Evolutionary conservation across 306 rosid genomes (phyloP).

Genomic region (Trifolium fragiferum): DNA sequence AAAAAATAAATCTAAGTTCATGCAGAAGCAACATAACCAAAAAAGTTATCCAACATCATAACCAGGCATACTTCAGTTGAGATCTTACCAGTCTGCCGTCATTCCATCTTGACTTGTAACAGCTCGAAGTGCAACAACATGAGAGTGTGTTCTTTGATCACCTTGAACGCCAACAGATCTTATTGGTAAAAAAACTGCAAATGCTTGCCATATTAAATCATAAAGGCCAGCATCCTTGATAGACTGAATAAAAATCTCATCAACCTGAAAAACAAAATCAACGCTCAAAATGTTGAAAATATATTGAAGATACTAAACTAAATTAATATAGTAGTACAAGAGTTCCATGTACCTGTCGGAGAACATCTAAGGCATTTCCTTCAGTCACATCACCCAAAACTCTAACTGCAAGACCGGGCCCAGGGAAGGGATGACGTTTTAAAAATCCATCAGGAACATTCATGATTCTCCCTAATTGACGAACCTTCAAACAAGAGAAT

Average conservation of each 20-base stretch:
- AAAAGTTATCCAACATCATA: constrained; percentile 12
- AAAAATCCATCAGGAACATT: constrained; percentile 79
- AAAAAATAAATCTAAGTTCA: not conserved
- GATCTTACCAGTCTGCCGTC: too few relatives aligned
- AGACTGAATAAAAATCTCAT: constrained; percentile 91
- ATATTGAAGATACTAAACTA: too few relatives aligned
- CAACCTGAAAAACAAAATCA: constrained; percentile 61
- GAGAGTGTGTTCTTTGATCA: constrained; percentile 95
- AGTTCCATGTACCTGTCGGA: constrained; percentile 68
- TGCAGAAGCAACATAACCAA: constrained; percentile 31
- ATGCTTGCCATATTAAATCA: constrained; percentile 95
- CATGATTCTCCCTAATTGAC: constrained; percentile 79
- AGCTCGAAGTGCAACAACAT: constrained; percentile 93
- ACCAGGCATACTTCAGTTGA: constrained; percentile 10
- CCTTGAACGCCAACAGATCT: constrained; percentile 97
- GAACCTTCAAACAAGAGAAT: constrained; percentile 60
- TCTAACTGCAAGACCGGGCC: constrained; percentile 97
- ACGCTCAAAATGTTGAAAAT: not conserved
- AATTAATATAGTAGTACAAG: constrained; percentile 23
- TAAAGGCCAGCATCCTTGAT: constrained; percentile 93
- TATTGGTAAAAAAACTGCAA: constrained; percentile 90
- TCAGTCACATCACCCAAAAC: constrained; percentile 89
- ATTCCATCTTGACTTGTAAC: constrained; percentile 98
- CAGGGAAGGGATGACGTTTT: constrained; percentile 97
- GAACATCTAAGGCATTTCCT: constrained; percentile 80